Evolutionary conservation across 192 early-diverging fungal genomes (phyloP), one percentile per base, ranked within the genome.

Genomic region (Chytriomyces confervae): DNA sequence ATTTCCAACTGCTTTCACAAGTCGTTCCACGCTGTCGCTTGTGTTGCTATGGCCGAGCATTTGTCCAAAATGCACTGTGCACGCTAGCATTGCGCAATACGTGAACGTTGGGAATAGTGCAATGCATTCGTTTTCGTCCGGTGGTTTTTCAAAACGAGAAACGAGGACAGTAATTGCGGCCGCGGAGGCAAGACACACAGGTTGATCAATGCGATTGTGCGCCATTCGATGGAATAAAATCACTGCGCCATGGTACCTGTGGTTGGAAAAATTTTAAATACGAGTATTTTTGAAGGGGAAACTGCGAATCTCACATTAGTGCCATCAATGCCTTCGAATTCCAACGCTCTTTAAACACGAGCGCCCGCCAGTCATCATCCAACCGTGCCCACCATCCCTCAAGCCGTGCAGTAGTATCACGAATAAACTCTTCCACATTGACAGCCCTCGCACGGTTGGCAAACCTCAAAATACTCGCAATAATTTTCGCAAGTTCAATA

Each of bases 51-150:
- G 16, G 16, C 53, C 53, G 7, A 74, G 61, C 72, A 74, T 74
- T 29, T 63, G 69, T 6, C n/a, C 49, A 47, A 79, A 62, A 16
- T 70, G 69, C n/a, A 79, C 70, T n/a, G 77, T 72, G 27, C 68
- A 72, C 16, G 69, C 66, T 60, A 79, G 62, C 61, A 79, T 66
- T 8, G 69, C 60, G 45, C 69, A 53, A 44, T 79, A 79, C 9
- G 57, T 79, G 47, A 79, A 69, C 2, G 61, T 72, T 29, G 77
- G 77, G 69, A 79, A 79, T 18, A 79, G 44, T 45, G 66, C 77
- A 61, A 69, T 63, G 49, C 69, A 72, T 47, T 79, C 77, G 43
- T 69, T 64, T 18, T 61, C 45, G 49, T 46, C 45, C 16, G 69
- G 69, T 10, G 61, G 61, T 8, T 8, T 18, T 23, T 69, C 53